Percentiles rank a stretch among this genome's conserved stretches.
phyloP scores from a whole-genome alignment of 768 basidiomycete species.

The Cubamyces lactineus region DNA sequence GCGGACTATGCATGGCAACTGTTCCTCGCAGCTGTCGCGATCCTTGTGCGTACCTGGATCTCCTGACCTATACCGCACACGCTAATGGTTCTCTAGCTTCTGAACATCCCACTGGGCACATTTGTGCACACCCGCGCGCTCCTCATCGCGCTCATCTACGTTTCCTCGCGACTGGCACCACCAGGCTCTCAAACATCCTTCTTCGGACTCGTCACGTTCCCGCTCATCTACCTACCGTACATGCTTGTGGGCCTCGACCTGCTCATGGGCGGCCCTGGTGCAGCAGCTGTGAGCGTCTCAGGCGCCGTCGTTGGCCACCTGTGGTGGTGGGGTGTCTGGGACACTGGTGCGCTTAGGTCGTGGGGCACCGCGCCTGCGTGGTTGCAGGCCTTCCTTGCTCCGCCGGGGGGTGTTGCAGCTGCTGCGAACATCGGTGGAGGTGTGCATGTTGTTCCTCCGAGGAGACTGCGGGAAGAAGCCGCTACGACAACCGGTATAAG shows the following conservation, averaged over 20 bases:
- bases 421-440: slow-evolving; percentile 46
- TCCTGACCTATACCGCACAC: not conserved
- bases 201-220: slow-evolving; percentile 78
- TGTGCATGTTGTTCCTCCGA: slow-evolving; percentile 59
- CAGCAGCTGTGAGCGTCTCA: slow-evolving; percentile 59
- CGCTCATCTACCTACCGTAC: slow-evolving; percentile 74
- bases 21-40: slow-evolving; percentile 52
- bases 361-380: slow-evolving; percentile 61
- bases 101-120: slow-evolving; percentile 65
- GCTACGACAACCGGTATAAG: slow-evolving; percentile 22
- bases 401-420: slow-evolving; percentile 38
- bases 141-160: slow-evolving; percentile 67
- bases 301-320: slow-evolving; percentile 79
- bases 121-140: slow-evolving; percentile 65
- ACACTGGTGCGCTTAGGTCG: slow-evolving; percentile 44
- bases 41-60: slow-evolving; percentile 55
- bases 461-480: slow-evolving; percentile 27
- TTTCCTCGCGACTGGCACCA: slow-evolving; percentile 67
- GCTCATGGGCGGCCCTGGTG: slow-evolving; percentile 58
- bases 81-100: slow-evolving; percentile 8
- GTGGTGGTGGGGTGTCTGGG: slow-evolving; percentile 80
- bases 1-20: slow-evolving; percentile 82
- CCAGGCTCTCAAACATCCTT: slow-evolving; percentile 70
- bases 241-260: slow-evolving; percentile 74
- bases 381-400: slow-evolving; percentile 45